These are phyloP conservation scores for Leavenworthia alabamica DNA, from an alignment of 345 rosid species.

Conservation along the genomic window DNA sequence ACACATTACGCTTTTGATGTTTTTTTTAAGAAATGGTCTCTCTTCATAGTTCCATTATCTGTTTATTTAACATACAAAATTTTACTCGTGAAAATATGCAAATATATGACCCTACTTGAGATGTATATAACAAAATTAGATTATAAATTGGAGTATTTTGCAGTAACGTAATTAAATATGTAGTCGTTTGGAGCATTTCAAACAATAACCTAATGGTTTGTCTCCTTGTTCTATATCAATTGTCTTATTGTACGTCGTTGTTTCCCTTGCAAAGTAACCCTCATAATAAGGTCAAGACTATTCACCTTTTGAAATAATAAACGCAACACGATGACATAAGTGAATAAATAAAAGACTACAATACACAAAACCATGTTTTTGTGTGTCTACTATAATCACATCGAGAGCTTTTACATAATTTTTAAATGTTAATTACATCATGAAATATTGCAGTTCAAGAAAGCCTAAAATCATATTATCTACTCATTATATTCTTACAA, in stretches of 20 bases:
- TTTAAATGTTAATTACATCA: conserved; percentile 2
- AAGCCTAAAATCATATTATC: conserved; percentile 1
- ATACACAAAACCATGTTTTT: background rate
- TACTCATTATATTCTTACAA: background rate
- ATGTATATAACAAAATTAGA: background rate
- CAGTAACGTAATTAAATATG: background rate
- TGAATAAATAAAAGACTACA: background rate
- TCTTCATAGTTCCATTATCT: background rate
- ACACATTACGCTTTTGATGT: background rate
- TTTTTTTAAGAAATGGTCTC: background rate
- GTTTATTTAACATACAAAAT: background rate
- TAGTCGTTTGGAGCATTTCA: conserved; percentile 21
- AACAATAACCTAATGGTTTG: conserved; percentile 21
- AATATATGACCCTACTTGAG: background rate
- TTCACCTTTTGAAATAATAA: conserved; percentile 7
- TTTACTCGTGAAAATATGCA: background rate
- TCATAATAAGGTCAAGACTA: conserved; percentile 11
- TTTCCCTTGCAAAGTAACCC: conserved; percentile 27
- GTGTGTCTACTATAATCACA: conserved; percentile 7
- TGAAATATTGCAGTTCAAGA: conserved; percentile 12
- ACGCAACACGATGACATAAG: conserved; percentile 27
- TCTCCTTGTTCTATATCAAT: conserved; percentile 29
- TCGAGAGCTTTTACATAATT: background rate
- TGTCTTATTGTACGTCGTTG: conserved; percentile 29
- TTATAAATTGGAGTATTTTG: background rate